Conservation (phyloP, 306 rosid species). For the Vigna trinervia region DNA sequence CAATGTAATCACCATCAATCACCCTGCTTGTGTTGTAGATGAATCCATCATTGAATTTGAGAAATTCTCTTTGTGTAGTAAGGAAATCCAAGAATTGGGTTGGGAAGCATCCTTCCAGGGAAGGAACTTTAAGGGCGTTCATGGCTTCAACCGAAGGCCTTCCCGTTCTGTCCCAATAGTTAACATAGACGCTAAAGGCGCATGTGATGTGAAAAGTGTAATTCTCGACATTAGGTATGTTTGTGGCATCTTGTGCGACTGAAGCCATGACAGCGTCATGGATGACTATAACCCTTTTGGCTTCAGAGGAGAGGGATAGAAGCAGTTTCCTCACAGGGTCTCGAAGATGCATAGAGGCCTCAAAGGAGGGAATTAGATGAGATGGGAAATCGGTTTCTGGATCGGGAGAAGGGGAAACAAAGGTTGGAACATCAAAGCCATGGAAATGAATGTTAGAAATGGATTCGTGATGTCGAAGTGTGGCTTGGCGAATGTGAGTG, state of each 20-base stretch:
- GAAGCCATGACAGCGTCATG: not conserved
- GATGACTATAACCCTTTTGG: not conserved
- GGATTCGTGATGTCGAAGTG: not conserved
- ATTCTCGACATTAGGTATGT: not conserved
- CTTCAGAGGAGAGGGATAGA: not conserved
- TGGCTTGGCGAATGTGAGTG: not conserved
- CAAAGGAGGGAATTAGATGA: not conserved
- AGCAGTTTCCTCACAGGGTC: not conserved
- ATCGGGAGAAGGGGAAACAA: not conserved
- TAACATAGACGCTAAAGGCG: not conserved
- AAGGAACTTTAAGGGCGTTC: not conserved
- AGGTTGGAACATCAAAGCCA: not conserved
- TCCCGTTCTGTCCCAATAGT: not conserved
- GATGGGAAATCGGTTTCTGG: not conserved
- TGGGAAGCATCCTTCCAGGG: not conserved
- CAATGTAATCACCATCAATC: not conserved
- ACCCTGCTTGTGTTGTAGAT: not conserved
- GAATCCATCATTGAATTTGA: not conserved
- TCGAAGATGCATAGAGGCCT: not conserved
- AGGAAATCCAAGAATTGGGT: not conserved
- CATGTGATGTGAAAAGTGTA: not conserved
- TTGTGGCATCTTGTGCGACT: slow-evolving; percentile 10
- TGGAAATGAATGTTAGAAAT: not conserved
- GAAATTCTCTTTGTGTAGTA: not conserved
- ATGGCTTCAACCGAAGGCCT: not conserved